Base-by-base conservation (phyloP, 2,329 filamentous ascomycete genomes). In the Phialophora macrospora region DNA sequence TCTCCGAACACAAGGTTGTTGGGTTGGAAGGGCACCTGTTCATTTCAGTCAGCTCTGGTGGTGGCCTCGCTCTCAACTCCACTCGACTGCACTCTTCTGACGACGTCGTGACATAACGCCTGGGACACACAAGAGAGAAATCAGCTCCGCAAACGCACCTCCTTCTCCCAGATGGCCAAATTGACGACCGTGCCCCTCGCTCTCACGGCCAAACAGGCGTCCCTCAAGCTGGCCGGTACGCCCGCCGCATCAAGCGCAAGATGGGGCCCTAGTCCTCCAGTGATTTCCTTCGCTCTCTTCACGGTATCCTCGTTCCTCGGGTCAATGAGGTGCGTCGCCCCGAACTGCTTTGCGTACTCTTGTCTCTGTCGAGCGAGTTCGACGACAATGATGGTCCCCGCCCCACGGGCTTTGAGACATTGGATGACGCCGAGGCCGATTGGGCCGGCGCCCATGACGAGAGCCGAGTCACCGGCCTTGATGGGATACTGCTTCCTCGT, bases 181-280 rank as follows among this genome's bases (percentile, higher is more conserved):
- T 89, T 89, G 1, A 89, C 81, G 0, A 90, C 80, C 0, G 84
- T 85, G 0, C 87, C 87, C 41, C 83, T 79, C 0, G 81, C 79
- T 56, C 81, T 79, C 2, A 87, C 82, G 0, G 83, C 80, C 22
- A 80, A 74, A 48, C 81, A 85, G 70, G 76, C 85, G 70, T 66
- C 73, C 44, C 79, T 73, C 4, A 83, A 70, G n/a, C 79, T 83
- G 0, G 78, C 78, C n/a, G 83, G 80, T 22, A 88, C 84, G 6
- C 87, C 87, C 0, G 87, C 86, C 34, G 85, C 86, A 68, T 90
- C 87, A 67, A 88, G 87, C 0, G 85, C 83, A 1, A 88, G 78
- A 71, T 88, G 83, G 1, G 83, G 84, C 0, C 87, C 87, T 1
- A 71, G 60, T 0, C 71, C 72, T 2, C 79, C 78, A 5, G 81